Evolutionary conservation across 2,329 filamentous ascomycete genomes (phyloP).

Genomic region (Drechslerella coelobrocha): DNA sequence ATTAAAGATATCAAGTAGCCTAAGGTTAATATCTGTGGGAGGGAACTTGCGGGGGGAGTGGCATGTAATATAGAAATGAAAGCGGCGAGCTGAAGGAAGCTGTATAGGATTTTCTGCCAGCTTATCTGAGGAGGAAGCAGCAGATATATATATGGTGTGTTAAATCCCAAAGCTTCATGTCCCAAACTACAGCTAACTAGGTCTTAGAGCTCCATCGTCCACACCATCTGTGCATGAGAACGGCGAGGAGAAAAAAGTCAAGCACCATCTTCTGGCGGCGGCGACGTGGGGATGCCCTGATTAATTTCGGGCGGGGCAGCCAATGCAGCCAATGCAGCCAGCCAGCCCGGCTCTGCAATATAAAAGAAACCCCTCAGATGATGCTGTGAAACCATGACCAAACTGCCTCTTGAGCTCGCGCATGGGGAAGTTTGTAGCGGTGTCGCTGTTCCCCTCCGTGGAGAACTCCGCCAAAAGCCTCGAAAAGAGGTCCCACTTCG

Average conservation of each 20-base stretch:
- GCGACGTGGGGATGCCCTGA: neutral
- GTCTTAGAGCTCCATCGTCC: constrained; percentile 25
- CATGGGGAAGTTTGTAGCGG: constrained; percentile 47
- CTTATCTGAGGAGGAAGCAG: neutral
- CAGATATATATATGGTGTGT: constrained; percentile 14
- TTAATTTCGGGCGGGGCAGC: neutral
- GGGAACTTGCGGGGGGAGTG: neutral
- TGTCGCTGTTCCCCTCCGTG: constrained; percentile 18
- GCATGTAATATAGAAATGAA: neutral
- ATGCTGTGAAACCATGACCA: constrained; percentile 39
- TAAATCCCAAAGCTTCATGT: constrained; percentile 17
- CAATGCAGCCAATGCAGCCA: neutral
- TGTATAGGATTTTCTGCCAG: neutral
- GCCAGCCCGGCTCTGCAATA: neutral
- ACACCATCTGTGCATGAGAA: constrained; percentile 11
- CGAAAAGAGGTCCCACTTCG: constrained; percentile 24
- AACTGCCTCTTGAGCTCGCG: constrained; percentile 13
- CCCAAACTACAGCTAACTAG: constrained; percentile 20
- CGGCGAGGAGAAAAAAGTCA: constrained; percentile 25
- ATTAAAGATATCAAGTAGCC: neutral
- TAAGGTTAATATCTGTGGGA: no score
- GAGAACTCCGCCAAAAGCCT: constrained; percentile 44
- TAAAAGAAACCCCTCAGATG: constrained; percentile 11
- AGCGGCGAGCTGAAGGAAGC: neutral
- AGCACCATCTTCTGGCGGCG: neutral